Conservation (phyloP, 352 stramenopile genomes). For the Aphanomyces invadans region DNA sequence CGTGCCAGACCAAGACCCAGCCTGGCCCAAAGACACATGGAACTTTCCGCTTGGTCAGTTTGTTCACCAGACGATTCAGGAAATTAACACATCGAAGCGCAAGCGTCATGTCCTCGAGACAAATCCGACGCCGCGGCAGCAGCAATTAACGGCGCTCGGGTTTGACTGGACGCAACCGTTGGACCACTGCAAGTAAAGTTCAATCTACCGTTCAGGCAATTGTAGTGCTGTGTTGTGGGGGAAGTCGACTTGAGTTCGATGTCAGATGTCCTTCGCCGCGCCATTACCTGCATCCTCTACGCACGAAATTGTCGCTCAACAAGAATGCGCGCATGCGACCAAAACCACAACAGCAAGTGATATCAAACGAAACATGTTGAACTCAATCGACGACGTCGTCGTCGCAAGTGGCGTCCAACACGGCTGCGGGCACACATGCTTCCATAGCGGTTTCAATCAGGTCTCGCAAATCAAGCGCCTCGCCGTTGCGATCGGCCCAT, state of each 20-base stretch:
- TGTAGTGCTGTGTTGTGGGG: too few relatives aligned
- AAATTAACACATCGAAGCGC: conserved; percentile 9
- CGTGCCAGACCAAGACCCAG: conserved; percentile 8
- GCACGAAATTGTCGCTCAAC: too few relatives aligned
- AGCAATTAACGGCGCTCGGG: conserved; percentile 8
- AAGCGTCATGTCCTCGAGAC: not conserved
- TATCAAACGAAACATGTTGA: too few relatives aligned
- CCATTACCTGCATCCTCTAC: too few relatives aligned
- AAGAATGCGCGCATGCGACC: too few relatives aligned
- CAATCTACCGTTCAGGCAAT: too few relatives aligned
- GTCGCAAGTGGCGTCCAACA: conserved; percentile 41
- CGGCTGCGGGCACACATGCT: conserved; percentile 54
- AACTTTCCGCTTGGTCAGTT: not conserved
- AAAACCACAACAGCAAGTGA: too few relatives aligned
- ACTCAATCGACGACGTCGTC: not conserved
- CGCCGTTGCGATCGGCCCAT: conserved; percentile 51
- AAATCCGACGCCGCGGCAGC: conserved; percentile 12
- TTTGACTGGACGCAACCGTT: conserved; percentile 18
- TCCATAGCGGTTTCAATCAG: conserved; percentile 62
- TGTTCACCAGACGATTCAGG: conserved; percentile 10
- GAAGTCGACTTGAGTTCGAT: too few relatives aligned
- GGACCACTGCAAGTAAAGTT: not conserved
- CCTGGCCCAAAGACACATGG: conserved; percentile 19
- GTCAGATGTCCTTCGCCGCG: too few relatives aligned
- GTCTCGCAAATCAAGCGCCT: conserved; percentile 52